Conservation (phyloP, 306 rosid genomes). For the Rosa persica region DNA sequence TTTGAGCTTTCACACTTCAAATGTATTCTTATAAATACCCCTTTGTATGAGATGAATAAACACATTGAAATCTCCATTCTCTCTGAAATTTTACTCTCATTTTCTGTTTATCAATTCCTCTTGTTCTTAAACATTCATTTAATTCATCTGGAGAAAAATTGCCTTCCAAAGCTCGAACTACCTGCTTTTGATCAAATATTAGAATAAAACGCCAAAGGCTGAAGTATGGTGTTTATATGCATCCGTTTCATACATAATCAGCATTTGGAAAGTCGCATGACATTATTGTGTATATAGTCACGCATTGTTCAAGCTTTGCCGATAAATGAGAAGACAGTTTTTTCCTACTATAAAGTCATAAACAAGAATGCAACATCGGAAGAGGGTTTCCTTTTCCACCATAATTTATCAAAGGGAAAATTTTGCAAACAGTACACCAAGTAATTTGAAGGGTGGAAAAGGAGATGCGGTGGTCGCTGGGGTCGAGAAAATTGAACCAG, state of each 20-base stretch:
- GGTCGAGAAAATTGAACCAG: too few relatives aligned
- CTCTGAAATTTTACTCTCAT: too few relatives aligned
- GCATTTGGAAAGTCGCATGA: background rate
- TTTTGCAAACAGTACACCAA: too few relatives aligned
- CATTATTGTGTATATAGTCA: background rate
- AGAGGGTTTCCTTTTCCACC: background rate
- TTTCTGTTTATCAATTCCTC: too few relatives aligned
- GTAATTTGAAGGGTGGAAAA: too few relatives aligned
- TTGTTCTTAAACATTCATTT: too few relatives aligned
- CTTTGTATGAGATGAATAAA: too few relatives aligned
- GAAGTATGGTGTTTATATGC: background rate
- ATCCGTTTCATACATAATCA: background rate
- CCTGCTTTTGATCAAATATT: slow-evolving; percentile 19
- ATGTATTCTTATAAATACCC: too few relatives aligned
- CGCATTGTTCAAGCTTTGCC: background rate
- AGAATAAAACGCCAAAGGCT: background rate
- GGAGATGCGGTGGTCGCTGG: too few relatives aligned
- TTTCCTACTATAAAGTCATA: background rate
- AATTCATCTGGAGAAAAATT: slow-evolving; percentile 36
- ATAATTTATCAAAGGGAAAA: background rate
- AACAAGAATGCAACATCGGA: background rate
- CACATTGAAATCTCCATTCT: too few relatives aligned
- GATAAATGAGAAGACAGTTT: background rate
- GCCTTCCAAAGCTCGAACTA: slow-evolving; percentile 48
- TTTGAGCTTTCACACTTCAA: too few relatives aligned